Percentiles rank a stretch among this genome's conserved stretches.
phyloP scores from a whole-genome alignment of 2,329 filamentous ascomycete genomes.

The Pseudocercospora fuligena region DNA sequence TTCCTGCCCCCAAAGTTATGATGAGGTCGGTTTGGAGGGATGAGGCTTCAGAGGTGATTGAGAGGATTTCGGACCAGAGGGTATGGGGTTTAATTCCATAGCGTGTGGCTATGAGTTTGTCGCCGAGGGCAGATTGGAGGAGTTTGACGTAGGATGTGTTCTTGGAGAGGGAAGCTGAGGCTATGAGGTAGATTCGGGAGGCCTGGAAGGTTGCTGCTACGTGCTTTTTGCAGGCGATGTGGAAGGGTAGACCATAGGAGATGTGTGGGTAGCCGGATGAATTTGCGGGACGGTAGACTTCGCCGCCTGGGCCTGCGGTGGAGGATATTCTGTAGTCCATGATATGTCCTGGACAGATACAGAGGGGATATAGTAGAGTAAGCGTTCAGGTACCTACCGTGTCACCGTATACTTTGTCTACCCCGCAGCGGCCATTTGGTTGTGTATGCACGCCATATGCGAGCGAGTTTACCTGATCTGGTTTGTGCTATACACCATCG shows the following conservation, averaged over 20 bases:
- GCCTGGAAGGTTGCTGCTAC: conserved; percentile 51
- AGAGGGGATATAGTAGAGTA: too few species aligned
- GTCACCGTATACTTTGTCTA: too few species aligned
- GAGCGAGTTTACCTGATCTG: too few species aligned
- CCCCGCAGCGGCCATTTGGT: too few species aligned
- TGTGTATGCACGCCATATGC: too few species aligned
- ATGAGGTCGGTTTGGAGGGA: conserved; percentile 52
- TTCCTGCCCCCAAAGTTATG: conserved; percentile 60
- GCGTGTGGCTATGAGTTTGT: conserved; percentile 51
- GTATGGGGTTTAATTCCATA: conserved; percentile 61
- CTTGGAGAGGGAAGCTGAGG: conserved; percentile 54
- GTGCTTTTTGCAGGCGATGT: conserved; percentile 52
- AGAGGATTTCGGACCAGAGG: conserved; percentile 58
- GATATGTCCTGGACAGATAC: too few species aligned
- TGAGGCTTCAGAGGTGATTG: conserved; percentile 51
- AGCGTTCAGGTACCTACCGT: too few species aligned
- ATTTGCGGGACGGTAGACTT: conserved; percentile 17
- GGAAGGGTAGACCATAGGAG: conserved; percentile 55
- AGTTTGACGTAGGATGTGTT: conserved; percentile 52
- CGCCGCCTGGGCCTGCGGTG: conserved; percentile 1
- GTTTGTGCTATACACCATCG: too few species aligned
- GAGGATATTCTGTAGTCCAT: background rate
- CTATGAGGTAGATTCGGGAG: conserved; percentile 56
- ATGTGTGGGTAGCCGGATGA: conserved; percentile 45
- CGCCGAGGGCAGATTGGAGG: conserved; percentile 49